Evolutionary conservation across 768 basidiomycete species (phyloP).

Genomic region (Stropharia rugosoannulata): DNA sequence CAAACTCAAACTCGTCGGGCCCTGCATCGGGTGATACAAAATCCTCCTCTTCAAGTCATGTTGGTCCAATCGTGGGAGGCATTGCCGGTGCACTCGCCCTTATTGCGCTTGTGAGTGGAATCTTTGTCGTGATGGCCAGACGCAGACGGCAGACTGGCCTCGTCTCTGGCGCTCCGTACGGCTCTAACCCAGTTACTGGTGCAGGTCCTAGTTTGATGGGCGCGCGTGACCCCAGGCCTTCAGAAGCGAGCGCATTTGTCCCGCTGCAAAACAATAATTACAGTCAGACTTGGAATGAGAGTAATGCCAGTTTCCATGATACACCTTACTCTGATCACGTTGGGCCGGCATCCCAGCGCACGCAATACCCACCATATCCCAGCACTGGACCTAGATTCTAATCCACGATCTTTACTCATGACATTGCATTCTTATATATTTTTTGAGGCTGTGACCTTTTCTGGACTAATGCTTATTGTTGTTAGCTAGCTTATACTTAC

Average conservation of each 20-base stretch:
- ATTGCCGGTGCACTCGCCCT: slow-evolving; percentile 54
- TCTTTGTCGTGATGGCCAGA: slow-evolving; percentile 46
- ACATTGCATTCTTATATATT: neutral
- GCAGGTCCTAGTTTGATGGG: slow-evolving; percentile 13
- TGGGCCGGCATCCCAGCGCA: neutral
- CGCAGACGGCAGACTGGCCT: slow-evolving; percentile 43
- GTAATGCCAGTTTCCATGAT: slow-evolving; percentile 40
- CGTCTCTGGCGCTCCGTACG: slow-evolving; percentile 20
- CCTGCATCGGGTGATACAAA: slow-evolving; percentile 7
- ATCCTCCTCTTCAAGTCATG: slow-evolving; percentile 20
- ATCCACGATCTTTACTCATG: neutral
- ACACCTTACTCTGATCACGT: slow-evolving; percentile 33
- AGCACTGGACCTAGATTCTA: slow-evolving; percentile 1
- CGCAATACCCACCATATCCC: slow-evolving; percentile 2
- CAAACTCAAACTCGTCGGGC: neutral
- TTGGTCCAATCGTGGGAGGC: slow-evolving; percentile 46
- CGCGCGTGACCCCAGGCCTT: slow-evolving; percentile 17
- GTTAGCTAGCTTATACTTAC: neutral
- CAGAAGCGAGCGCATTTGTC: slow-evolving; percentile 67
- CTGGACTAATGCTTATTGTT: neutral
- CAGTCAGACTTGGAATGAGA: slow-evolving; percentile 58
- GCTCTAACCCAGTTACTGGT: slow-evolving; percentile 18
- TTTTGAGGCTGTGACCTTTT: neutral
- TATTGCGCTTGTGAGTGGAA: slow-evolving; percentile 48
- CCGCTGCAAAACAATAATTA: slow-evolving; percentile 63